Conservation (phyloP, 345 rosid species). For the Zanthoxylum bungeanum region DNA sequence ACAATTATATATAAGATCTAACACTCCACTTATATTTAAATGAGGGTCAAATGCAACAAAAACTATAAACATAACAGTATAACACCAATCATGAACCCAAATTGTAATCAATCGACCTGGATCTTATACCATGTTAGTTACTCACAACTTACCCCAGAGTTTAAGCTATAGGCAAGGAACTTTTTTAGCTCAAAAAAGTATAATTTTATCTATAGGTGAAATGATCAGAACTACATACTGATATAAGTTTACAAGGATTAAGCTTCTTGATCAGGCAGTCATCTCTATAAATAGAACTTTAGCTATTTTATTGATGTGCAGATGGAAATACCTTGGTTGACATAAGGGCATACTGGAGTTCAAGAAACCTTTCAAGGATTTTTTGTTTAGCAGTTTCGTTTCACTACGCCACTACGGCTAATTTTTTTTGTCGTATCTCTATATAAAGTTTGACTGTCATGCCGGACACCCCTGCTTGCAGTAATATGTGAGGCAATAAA, state of each 20-base stretch:
- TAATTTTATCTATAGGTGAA: background rate
- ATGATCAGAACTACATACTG: background rate
- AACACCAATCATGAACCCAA: too few species aligned
- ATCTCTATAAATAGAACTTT: background rate
- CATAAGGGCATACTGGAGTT: background rate
- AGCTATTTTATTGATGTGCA: background rate
- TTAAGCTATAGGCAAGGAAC: background rate
- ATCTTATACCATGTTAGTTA: background rate
- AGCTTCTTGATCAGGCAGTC: background rate
- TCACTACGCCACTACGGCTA: background rate
- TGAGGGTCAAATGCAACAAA: background rate
- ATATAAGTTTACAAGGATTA: background rate
- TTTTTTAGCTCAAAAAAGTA: background rate
- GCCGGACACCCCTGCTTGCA: background rate
- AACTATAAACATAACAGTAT: too few species aligned
- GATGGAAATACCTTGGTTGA: background rate
- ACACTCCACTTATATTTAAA: too few species aligned
- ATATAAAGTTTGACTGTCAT: background rate
- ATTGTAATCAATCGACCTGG: too few species aligned
- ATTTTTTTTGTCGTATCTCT: background rate
- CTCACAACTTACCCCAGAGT: background rate
- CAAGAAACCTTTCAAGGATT: background rate
- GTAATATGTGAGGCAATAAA: background rate
- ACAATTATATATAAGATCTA: too few species aligned
- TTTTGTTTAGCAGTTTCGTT: background rate